Base-by-base conservation (phyloP, 371 early-diverging fungal species). In the Nematocida minor region DNA sequence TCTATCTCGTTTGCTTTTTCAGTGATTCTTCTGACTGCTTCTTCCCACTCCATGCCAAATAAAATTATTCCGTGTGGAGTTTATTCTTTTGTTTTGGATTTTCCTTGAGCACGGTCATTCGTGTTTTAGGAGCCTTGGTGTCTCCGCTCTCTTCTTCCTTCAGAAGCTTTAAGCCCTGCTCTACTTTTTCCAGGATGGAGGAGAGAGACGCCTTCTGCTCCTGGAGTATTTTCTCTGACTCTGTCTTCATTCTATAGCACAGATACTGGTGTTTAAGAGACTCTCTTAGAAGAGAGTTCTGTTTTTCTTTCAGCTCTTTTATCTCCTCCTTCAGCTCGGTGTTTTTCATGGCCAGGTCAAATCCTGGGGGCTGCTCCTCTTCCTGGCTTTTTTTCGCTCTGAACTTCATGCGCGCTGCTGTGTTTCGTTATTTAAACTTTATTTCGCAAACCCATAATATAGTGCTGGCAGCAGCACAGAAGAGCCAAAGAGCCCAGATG, bases 291-390 rank as follows among this genome's bases (percentile, higher is more conserved):
- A 74, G 63, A 4, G 25, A 18, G 41, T 53, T 74, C 18, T 74
- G 66, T 31, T 55, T 64, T 32, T 74, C 64, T 34, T 74, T 74
- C 14, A 74, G 49, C 2, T 9, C 49, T 74, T 31, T 27, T 18
- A 64, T 51, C 22, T 74, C 77, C 42, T 74, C 77, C 32, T 74
- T 74, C 36, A 70, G 42, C 34, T 70, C 71, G 6, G 53, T 70
- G 71, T 70, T 70, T 40, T 70, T 70, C 32, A 44, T 34, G n/a
- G 71, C 71, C 25, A 70, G 41, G 40, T 70, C 71, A 18, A 67
- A 40, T 31, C 63, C 63, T 20, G 14, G 16, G 16, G 31, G 44
- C 1, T 14, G n/a, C 42, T 27, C 42, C 42, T 44, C 40, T 44
- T 42, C 40, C 7, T 18, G 11, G 6, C 32, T 16, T 31, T 44